Evolutionary conservation across 2,329 filamentous ascomycete genomes (phyloP).

Genomic region (Microascus cirrosus): DNA sequence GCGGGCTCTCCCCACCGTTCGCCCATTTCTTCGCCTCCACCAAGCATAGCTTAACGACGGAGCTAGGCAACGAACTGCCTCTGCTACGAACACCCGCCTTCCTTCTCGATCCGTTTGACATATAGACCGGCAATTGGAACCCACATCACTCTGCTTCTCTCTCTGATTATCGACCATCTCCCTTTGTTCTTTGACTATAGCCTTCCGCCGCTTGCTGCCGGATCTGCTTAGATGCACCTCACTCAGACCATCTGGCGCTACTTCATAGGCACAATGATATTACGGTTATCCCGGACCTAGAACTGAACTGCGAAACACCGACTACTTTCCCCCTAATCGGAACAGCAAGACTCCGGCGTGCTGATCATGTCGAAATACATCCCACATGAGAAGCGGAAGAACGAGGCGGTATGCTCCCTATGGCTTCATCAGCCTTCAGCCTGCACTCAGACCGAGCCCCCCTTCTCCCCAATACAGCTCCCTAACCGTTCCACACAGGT

Average conservation of each 20-base stretch:
- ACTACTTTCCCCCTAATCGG: slow-evolving; percentile 12
- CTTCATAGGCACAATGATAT: slow-evolving; percentile 4
- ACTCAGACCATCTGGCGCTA: background rate
- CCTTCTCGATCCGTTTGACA: background rate
- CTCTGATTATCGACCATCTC: background rate
- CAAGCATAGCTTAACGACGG: background rate
- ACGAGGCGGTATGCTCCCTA: slow-evolving; percentile 57
- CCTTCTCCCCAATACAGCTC: background rate
- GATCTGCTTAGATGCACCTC: slow-evolving; percentile 5
- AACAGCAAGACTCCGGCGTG: slow-evolving; percentile 28
- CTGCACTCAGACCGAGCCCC: too few relatives aligned
- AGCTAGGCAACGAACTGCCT: background rate
- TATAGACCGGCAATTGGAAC: background rate
- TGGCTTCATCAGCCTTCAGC: background rate
- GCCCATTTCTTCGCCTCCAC: background rate
- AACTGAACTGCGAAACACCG: background rate
- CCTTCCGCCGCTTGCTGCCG: background rate
- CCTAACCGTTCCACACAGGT: slow-evolving; percentile 33
- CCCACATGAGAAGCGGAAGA: slow-evolving; percentile 71
- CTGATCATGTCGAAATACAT: slow-evolving; percentile 48
- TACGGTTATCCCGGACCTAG: slow-evolving; percentile 1
- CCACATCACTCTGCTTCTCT: background rate
- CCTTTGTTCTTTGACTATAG: background rate
- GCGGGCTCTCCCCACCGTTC: background rate
- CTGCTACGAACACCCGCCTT: background rate